These are phyloP conservation scores for Tremella mesenterica DNA, from an alignment of 768 basidiomycete species.

Conservation along the genomic window DNA sequence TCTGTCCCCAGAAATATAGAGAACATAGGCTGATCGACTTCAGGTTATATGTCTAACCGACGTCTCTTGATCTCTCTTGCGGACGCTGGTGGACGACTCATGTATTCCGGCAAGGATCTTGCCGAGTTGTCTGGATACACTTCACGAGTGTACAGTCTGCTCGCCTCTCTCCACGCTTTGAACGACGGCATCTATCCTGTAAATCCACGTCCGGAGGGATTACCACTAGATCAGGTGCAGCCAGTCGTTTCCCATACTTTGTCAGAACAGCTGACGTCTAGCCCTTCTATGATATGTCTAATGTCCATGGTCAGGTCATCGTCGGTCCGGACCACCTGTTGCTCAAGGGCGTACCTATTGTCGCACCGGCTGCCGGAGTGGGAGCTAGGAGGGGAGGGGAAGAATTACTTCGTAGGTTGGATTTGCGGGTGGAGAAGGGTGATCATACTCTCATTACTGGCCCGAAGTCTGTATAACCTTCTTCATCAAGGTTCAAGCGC, in stretches of 20 bases:
- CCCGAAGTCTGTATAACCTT: constrained; percentile 46
- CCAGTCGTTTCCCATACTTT: neutral
- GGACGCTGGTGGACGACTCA: constrained; percentile 86
- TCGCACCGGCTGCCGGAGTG: constrained; percentile 46
- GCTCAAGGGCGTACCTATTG: constrained; percentile 46
- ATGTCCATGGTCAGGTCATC: constrained; percentile 55
- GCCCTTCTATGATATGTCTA: constrained; percentile 55
- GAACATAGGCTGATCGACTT: constrained; percentile 4
- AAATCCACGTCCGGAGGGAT: constrained; percentile 48
- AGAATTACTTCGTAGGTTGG: constrained; percentile 64
- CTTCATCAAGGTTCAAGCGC: constrained; percentile 1
- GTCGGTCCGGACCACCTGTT: constrained; percentile 51
- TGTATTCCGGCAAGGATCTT: constrained; percentile 95
- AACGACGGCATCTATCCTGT: constrained; percentile 44
- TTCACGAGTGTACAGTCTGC: constrained; percentile 73
- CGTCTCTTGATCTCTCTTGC: constrained; percentile 86
- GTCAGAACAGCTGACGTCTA: constrained; percentile 4
- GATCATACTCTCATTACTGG: constrained; percentile 93
- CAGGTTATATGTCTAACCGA: constrained; percentile 86
- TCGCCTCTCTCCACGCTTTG: constrained; percentile 75
- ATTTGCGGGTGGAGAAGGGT: constrained; percentile 55
- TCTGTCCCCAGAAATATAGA: neutral
- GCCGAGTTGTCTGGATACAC: constrained; percentile 92
- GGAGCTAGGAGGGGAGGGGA: constrained; percentile 44
- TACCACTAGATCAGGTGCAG: constrained; percentile 40